Evolutionary conservation across 2,329 filamentous ascomycete species (phyloP).

Genomic region (Xylaria sp.): DNA sequence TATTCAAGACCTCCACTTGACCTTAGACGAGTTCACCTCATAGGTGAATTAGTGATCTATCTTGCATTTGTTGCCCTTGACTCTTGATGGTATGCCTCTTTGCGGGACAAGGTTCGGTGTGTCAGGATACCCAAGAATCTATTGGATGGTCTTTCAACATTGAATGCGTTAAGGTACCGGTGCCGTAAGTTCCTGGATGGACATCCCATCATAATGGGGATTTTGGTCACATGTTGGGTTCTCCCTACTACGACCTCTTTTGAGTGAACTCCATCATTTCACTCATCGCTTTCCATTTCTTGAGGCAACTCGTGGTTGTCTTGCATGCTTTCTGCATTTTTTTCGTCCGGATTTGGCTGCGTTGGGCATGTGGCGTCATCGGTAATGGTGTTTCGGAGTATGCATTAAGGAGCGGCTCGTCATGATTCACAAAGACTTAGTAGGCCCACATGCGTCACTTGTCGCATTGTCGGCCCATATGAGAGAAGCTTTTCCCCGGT

Average conservation of each 20-base stretch:
- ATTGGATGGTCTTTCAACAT: constrained; percentile 48
- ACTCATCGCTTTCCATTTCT: constrained; percentile 29
- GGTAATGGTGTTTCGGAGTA: constrained; percentile 37
- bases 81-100: constrained; percentile 43
- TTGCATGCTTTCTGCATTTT: constrained; percentile 31
- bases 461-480: constrained; percentile 15
- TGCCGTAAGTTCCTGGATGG: constrained; percentile 38
- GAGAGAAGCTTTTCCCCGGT: constrained; percentile 19
- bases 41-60: constrained; percentile 31
- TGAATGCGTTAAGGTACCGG: constrained; percentile 44
- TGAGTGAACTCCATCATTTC: constrained; percentile 9
- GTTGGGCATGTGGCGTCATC: constrained; percentile 38
- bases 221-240: constrained; percentile 33
- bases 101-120: constrained; percentile 39
- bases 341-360: constrained; percentile 29
- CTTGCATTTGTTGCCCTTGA: constrained; percentile 28
- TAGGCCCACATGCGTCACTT: constrained; percentile 18
- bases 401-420: constrained; percentile 35
- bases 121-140: constrained; percentile 47
- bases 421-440: constrained; percentile 33
- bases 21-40: constrained; percentile 61
- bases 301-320: constrained; percentile 31
- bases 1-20: constrained; percentile 61
- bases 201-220: constrained; percentile 24
- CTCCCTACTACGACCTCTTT: neutral